These are phyloP conservation scores for Tricholoma furcatifolium DNA, from an alignment of 768 basidiomycete genomes.

Conservation along the genomic window DNA sequence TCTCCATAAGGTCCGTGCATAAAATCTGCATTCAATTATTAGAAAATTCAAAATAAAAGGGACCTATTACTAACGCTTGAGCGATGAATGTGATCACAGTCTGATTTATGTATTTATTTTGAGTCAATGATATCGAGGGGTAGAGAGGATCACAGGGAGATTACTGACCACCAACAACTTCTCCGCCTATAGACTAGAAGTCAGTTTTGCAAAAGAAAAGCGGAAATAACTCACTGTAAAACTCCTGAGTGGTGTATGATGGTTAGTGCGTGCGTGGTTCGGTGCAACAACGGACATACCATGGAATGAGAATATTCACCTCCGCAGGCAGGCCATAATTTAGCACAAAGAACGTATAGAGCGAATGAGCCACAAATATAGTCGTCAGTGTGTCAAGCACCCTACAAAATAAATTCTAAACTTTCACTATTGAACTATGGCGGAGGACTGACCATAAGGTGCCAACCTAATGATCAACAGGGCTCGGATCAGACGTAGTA, in stretches of 20 bases:
- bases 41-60: neutral
- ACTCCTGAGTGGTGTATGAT: neutral
- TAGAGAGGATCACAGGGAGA: neutral
- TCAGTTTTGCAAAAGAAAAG: neutral
- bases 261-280: neutral
- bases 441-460: slow-evolving; percentile 5
- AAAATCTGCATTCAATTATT: neutral
- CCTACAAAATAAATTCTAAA: neutral
- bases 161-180: slow-evolving; percentile 6
- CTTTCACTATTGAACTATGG: neutral
- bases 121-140: too few species aligned
- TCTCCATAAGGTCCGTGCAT: slow-evolving; percentile 10
- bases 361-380: slow-evolving; percentile 8
- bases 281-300: neutral
- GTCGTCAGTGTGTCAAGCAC: slow-evolving; percentile 9
- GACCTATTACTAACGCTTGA: slow-evolving; percentile 3
- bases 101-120: neutral
- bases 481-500: neutral
- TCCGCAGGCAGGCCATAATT: slow-evolving; percentile 3
- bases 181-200: neutral
- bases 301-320: slow-evolving; percentile 6
- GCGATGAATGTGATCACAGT: slow-evolving; percentile 8
- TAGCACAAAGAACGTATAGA: slow-evolving; percentile 9
- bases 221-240: neutral
- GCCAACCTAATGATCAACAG: neutral